Evolutionary conservation across 1,284 basidiomycete genomes (phyloP).

Genomic region (Apiotrichum akiyoshidainum): DNA sequence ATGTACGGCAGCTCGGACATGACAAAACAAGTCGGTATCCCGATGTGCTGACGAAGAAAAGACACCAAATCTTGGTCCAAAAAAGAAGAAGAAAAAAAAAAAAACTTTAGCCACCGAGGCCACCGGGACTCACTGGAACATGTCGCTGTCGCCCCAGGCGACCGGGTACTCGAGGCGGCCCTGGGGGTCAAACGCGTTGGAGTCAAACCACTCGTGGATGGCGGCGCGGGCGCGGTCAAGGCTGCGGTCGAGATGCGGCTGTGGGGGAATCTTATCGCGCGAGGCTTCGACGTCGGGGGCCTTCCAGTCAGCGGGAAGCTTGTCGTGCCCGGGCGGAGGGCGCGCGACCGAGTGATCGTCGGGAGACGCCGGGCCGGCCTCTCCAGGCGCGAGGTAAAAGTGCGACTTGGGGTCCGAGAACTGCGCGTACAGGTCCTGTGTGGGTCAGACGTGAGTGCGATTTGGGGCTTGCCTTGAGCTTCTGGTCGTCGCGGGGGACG

Average conservation of each 20-base stretch:
- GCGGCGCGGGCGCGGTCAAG: conserved; percentile 20
- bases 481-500: neutral
- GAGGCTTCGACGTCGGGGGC: conserved; percentile 2
- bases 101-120: no score
- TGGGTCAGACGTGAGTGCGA: neutral
- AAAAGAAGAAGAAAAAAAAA: no score
- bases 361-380: conserved; percentile 38
- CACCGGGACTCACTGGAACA: conserved; percentile 40
- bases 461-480: conserved; percentile 3
- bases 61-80: no score
- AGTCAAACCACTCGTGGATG: conserved; percentile 21
- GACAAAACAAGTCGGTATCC: no score
- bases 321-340: conserved; percentile 14
- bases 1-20: no score
- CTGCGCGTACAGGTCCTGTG: conserved; percentile 37
- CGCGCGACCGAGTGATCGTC: conserved; percentile 38
- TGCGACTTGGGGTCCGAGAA: conserved; percentile 42
- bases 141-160: conserved; percentile 50
- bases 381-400: conserved; percentile 42
- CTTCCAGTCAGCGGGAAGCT: conserved; percentile 1
- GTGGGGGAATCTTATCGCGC: conserved; percentile 6
- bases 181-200: conserved; percentile 35
- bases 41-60: no score
- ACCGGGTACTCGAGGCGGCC: conserved; percentile 45
- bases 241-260: conserved; percentile 13